Conservation (phyloP, 352 stramenopile genomes). For the Phytophthora sansomeana region DNA sequence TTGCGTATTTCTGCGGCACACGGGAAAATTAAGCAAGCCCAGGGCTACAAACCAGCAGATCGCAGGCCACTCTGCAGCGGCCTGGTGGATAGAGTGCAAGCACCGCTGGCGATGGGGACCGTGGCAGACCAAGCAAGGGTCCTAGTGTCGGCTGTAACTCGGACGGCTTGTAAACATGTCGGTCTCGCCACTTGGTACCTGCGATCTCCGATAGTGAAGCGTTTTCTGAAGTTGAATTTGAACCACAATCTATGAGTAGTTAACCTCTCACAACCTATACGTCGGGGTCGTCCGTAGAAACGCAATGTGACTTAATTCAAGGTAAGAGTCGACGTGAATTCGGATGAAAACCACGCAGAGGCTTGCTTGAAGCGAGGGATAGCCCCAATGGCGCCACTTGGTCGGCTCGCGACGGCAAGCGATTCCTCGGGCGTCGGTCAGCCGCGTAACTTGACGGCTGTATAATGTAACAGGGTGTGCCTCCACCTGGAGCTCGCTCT, state of each 20-base stretch:
- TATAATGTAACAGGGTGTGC: background rate
- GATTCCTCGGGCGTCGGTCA: background rate
- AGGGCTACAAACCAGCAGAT: background rate
- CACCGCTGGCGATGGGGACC: background rate
- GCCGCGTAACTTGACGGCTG: background rate
- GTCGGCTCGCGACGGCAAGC: constrained; percentile 6
- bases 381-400: constrained; percentile 12
- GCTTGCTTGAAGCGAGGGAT: constrained; percentile 26
- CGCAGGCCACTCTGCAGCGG: constrained; percentile 2
- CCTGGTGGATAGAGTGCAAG: constrained; percentile 8
- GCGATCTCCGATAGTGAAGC: constrained; percentile 2
- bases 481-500: constrained; percentile 8
- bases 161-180: background rate
- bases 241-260: background rate
- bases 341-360: constrained; percentile 1
- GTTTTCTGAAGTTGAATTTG: constrained; percentile 7
- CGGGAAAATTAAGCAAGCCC: constrained; percentile 24
- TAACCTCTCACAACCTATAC: constrained; percentile 6
- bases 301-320: constrained; percentile 22
- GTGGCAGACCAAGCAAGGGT: background rate
- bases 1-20: constrained; percentile 25
- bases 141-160: background rate
- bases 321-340: constrained; percentile 1
- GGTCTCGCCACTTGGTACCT: background rate
- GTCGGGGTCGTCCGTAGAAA: constrained; percentile 2